phyloP scores from a whole-genome alignment of 2,329 filamentous ascomycete species.

The Sporothrix globosa region DNA sequence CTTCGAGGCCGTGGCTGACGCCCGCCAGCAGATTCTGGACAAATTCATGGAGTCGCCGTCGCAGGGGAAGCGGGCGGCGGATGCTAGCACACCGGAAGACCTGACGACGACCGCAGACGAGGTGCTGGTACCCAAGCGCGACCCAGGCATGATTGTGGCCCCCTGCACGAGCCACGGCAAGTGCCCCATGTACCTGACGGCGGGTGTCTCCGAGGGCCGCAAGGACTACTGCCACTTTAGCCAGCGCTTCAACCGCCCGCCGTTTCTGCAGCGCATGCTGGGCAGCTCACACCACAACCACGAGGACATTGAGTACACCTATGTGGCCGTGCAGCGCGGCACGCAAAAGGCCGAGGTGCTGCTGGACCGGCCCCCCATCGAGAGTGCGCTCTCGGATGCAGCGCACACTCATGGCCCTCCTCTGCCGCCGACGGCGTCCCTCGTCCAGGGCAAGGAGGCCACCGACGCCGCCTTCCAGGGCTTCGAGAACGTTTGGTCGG shows the following conservation, averaged over 20 bases:
- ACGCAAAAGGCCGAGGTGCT: not conserved
- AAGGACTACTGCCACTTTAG: conserved; percentile 91
- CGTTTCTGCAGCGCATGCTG: conserved; percentile 77
- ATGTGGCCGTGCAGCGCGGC: conserved; percentile 82
- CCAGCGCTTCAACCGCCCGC: conserved; percentile 84
- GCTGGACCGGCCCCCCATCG: not conserved
- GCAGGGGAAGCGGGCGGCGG: conserved; percentile 32
- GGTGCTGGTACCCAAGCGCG: conserved; percentile 46
- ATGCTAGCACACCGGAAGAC: not conserved
- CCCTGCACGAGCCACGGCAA: conserved; percentile 85
- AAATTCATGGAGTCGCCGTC: conserved; percentile 70
- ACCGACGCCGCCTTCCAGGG: conserved; percentile 65
- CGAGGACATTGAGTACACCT: conserved; percentile 90
- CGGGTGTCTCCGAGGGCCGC: conserved; percentile 71
- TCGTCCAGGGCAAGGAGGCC: conserved; percentile 56
- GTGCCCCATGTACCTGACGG: conserved; percentile 84
- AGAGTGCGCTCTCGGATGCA: too few species aligned
- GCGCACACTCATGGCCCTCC: too few species aligned
- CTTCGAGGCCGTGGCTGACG: conserved; percentile 88
- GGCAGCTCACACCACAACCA: conserved; percentile 73
- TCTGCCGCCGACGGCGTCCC: conserved; percentile 24
- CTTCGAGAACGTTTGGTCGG: not conserved
- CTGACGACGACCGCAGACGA: conserved; percentile 34
- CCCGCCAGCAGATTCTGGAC: conserved; percentile 76
- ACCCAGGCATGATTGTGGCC: conserved; percentile 67